Conservation (phyloP, 208 protist genomes). For the Phytomonas francai region DNA sequence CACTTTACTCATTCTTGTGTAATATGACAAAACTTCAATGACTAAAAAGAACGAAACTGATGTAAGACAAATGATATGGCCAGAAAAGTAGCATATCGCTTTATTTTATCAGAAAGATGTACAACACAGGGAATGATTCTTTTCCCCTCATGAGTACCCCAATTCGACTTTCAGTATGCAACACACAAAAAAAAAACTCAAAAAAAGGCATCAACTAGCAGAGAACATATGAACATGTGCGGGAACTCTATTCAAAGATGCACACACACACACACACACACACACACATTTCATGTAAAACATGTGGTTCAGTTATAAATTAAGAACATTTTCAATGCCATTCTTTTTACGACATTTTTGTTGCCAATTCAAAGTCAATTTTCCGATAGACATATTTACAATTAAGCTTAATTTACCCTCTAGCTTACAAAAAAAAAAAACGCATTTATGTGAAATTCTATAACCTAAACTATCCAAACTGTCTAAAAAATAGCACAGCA, state of each 20-base stretch:
- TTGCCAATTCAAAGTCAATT: background rate
- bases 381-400: constrained; percentile 1
- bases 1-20: constrained; percentile 6
- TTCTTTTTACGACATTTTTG: background rate
- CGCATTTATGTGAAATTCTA: background rate
- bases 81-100: constrained; percentile 1
- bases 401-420: background rate
- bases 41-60: background rate
- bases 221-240: background rate
- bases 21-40: constrained; percentile 9
- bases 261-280: background rate
- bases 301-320: background rate
- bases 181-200: background rate
- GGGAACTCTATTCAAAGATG: background rate
- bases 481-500: background rate
- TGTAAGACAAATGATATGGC: constrained; percentile 4
- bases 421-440: constrained; percentile 1
- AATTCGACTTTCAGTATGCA: background rate
- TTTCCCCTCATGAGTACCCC: background rate
- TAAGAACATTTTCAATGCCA: background rate
- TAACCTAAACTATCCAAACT: background rate
- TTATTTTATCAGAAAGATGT: constrained; percentile 1
- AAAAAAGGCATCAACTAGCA: background rate
- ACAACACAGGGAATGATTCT: background rate
- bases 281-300: background rate